Base-by-base conservation (phyloP, 2,329 filamentous ascomycete species). In the Penicillium sp. region DNA sequence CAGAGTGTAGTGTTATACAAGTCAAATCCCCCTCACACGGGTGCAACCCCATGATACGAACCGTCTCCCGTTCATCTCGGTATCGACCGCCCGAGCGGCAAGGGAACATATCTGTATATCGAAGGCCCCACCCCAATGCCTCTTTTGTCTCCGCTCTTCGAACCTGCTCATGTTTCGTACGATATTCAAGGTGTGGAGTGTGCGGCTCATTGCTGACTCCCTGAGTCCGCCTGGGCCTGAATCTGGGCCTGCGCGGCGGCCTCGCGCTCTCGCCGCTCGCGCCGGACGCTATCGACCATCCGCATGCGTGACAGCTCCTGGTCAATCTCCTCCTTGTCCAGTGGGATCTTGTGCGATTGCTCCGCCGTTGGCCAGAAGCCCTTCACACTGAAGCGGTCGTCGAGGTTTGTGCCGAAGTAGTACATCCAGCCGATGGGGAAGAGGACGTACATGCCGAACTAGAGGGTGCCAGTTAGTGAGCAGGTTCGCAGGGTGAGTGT, bases 351-450 rank as follows among this genome's bases (percentile, higher is more conserved):
- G 49, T 76, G 72, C 48, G 74, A 76, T 47, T 74, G 69, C 44
- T 69, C 67, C 7, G 68, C 75, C 59, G 83, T 87, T 18, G 93
- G 93, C 93, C 93, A 98, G 76, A 98, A 98, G 42, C 85, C 86
- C 15, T 86, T 83, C 1, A 97, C 87, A 33, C 79, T 73, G 75
- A 98, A 98, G 50, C 88, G 84, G 53, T 84, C 79, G 70, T 98
- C 93, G 63, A 98, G 87, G 69, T 98, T 98, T 41, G 90, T 95
- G 64, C 93, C 93, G 69, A 97, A 98, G 75, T 98, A 98, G 77
- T 94, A 97, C 93, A 98, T 98, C 76, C 93, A 90, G 57, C 87
- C 89, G 60, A 98, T 97, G 13, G 93, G 93, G 71, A 98, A 98
- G 78, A 96, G 84, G 73, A 98, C 84, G 74, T 98, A 98, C 79